Conservation (phyloP, 1,139 yeast genomes). For the Diutina scorzettiae region DNA sequence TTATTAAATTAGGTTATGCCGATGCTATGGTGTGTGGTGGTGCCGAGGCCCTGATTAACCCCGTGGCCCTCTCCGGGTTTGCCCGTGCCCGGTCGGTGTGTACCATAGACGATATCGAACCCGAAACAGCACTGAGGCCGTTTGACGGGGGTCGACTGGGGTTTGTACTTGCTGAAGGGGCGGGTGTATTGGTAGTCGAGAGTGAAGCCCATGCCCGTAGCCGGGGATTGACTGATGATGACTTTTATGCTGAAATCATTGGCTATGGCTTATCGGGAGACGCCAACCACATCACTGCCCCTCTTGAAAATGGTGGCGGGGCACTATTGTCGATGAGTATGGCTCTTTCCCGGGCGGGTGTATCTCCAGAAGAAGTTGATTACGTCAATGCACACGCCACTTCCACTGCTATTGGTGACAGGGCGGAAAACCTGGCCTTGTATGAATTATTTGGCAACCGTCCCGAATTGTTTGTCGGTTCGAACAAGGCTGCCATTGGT, state of each 20-base stretch:
- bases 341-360: constrained; percentile 46
- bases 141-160: constrained; percentile 74
- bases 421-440: constrained; percentile 77
- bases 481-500: constrained; percentile 89
- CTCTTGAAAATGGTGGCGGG: constrained; percentile 72
- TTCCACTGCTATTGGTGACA: constrained; percentile 79
- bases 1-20: constrained; percentile 69
- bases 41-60: constrained; percentile 79
- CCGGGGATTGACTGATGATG: constrained; percentile 37
- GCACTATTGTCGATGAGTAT: constrained; percentile 73
- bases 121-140: constrained; percentile 68
- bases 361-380: constrained; percentile 37
- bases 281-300: constrained; percentile 89
- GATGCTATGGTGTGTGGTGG: constrained; percentile 91
- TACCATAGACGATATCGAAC: constrained; percentile 48
- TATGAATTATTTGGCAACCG: constrained; percentile 29
- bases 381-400: constrained; percentile 97
- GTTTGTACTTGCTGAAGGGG: constrained; percentile 89
- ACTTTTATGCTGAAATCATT: constrained; percentile 66
- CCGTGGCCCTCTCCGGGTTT: constrained; percentile 82
- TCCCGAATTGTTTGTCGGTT: constrained; percentile 40
- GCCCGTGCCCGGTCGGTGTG: constrained; percentile 79
- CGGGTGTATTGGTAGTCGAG: constrained; percentile 73
- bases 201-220: constrained; percentile 59
- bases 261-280: constrained; percentile 93